Conservation (phyloP, 139 green algal genomes). For the Chlamydomonas incerta region DNA sequence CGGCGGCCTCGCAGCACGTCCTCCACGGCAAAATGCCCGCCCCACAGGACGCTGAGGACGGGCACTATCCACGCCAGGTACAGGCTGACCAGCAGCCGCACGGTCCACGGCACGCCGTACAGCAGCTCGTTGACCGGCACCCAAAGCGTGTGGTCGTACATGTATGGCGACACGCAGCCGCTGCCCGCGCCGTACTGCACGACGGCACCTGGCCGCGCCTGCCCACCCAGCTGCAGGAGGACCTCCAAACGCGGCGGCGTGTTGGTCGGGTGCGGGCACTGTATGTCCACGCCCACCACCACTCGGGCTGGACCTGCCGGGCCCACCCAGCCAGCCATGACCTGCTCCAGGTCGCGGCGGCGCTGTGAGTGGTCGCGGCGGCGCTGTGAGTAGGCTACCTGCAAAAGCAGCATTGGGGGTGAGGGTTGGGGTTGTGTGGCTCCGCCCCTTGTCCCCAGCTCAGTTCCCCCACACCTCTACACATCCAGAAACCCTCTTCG, state of each 20-base stretch:
- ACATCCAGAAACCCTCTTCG: no score
- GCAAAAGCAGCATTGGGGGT: no score
- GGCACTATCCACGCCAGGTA: background rate
- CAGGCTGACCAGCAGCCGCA: background rate
- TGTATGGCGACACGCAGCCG: background rate
- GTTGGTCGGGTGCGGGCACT: no score
- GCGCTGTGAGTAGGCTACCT: no score
- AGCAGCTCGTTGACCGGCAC: background rate
- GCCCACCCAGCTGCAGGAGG: background rate
- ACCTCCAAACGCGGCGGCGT: background rate
- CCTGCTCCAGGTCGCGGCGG: no score
- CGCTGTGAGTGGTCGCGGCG: no score
- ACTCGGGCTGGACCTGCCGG: no score
- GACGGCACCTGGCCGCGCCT: background rate
- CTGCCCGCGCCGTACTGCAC: background rate
- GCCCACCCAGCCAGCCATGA: no score
- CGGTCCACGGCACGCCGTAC: background rate
- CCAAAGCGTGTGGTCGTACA: slow-evolving; percentile 7
- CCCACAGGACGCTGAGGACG: background rate
- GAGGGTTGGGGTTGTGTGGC: no score
- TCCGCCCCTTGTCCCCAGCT: no score
- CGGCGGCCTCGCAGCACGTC: background rate
- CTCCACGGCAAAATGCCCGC: background rate
- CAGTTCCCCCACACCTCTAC: no score
- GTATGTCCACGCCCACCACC: no score